Percentiles rank a stretch among this genome's conserved stretches.
phyloP scores from a whole-genome alignment of 2,329 filamentous ascomycete species.

The Fusarium anguioides region DNA sequence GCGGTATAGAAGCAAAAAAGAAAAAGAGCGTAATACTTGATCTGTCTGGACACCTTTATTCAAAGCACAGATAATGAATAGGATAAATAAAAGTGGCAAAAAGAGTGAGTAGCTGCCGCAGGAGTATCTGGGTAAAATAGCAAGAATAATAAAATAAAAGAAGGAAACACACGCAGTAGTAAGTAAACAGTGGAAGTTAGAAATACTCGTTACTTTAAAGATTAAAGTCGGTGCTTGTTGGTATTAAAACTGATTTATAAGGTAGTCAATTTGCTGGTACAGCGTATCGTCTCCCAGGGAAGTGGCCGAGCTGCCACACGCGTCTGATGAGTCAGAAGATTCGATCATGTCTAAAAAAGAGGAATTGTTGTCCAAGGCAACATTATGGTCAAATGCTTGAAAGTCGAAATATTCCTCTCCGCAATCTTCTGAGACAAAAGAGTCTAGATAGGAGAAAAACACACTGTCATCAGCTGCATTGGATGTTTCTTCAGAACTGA shows the following conservation, averaged over 20 bases:
- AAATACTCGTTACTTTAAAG: neutral
- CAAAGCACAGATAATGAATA: neutral
- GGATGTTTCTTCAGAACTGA: conserved; percentile 27
- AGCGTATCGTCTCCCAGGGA: conserved; percentile 23
- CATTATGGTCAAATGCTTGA: neutral
- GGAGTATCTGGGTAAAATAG: neutral
- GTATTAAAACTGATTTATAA: neutral
- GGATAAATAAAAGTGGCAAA: neutral
- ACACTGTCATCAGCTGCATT: neutral
- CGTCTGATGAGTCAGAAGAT: conserved; percentile 26
- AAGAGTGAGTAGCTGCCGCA: neutral
- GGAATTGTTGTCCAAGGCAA: neutral
- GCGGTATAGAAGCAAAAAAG: neutral
- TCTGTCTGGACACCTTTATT: neutral
- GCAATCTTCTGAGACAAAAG: neutral
- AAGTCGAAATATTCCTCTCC: conserved; percentile 7
- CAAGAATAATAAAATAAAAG: neutral
- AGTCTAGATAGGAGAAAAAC: conserved; percentile 4
- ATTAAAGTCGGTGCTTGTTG: neutral
- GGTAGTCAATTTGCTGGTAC: conserved; percentile 23
- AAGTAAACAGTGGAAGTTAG: neutral
- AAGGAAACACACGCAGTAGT: too few species aligned
- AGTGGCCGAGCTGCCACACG: conserved; percentile 28
- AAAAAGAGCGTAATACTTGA: neutral
- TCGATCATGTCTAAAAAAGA: neutral